Percentiles rank a stretch among this genome's conserved stretches.
phyloP scores from a whole-genome alignment of 768 basidiomycete species.

The Dentipellis sp. region DNA sequence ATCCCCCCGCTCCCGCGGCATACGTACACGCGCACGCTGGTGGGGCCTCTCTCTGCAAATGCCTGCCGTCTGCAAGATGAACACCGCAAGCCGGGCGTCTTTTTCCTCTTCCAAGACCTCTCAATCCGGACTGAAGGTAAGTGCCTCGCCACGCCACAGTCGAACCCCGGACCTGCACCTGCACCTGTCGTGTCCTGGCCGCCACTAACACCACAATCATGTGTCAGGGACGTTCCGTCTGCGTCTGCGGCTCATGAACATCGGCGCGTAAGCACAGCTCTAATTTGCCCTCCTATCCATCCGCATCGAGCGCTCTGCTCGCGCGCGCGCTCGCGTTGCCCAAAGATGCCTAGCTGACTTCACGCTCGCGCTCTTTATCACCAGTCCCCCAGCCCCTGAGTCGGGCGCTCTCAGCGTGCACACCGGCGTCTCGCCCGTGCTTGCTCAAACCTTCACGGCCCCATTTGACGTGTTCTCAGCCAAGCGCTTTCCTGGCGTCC shows the following conservation, averaged over 20 bases:
- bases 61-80: slow-evolving; percentile 81
- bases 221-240: slow-evolving; percentile 72
- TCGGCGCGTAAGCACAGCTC: slow-evolving; percentile 68
- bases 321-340: slow-evolving; percentile 1
- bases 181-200: not conserved
- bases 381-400: slow-evolving; percentile 67
- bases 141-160: slow-evolving; percentile 6
- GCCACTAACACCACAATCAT: not conserved
- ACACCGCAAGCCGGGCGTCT: slow-evolving; percentile 79
- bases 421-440: slow-evolving; percentile 60
- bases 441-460: slow-evolving; percentile 78
- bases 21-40: slow-evolving; percentile 78
- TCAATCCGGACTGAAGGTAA: slow-evolving; percentile 89
- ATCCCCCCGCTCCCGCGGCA: slow-evolving; percentile 49
- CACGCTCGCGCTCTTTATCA: slow-evolving; percentile 4
- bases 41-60: slow-evolving; percentile 82
- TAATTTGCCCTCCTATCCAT: not conserved
- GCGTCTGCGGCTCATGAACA: slow-evolving; percentile 80
- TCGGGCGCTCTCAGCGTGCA: slow-evolving; percentile 56
- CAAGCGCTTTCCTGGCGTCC: slow-evolving; percentile 92
- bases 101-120: slow-evolving; percentile 92
- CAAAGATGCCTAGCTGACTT: slow-evolving; percentile 5
- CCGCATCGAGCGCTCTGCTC: slow-evolving; percentile 2
- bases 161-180: not conserved
- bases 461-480: slow-evolving; percentile 85